Conservation (phyloP, 257 asterid genomes). For the Knoxia roxburghii region DNA sequence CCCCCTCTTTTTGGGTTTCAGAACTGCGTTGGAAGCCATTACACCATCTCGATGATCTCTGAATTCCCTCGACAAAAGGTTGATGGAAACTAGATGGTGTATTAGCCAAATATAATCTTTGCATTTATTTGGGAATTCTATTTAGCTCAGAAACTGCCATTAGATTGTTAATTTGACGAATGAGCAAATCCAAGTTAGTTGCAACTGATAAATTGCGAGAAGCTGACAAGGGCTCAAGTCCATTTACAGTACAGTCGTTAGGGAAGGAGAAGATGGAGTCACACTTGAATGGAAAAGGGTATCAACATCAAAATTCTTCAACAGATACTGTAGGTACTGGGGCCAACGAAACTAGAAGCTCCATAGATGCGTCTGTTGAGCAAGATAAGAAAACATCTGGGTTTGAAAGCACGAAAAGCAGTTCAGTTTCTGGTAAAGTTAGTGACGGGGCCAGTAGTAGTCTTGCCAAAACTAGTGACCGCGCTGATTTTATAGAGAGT, state of each 20-base stretch:
- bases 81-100: slow-evolving; percentile 6
- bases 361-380: slow-evolving; percentile 25
- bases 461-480: slow-evolving; percentile 51
- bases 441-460: slow-evolving; percentile 46
- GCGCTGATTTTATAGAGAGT: slow-evolving; percentile 44
- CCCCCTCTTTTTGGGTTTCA: slow-evolving; percentile 2
- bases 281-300: slow-evolving; percentile 8
- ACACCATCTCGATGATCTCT: background rate
- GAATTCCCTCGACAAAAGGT: background rate
- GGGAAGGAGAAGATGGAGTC: background rate
- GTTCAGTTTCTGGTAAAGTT: slow-evolving; percentile 36
- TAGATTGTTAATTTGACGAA: slow-evolving; percentile 11
- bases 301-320: slow-evolving; percentile 13
- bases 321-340: slow-evolving; percentile 24
- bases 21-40: background rate
- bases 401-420: slow-evolving; percentile 31
- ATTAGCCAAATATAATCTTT: slow-evolving; percentile 11
- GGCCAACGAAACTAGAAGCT: slow-evolving; percentile 23
- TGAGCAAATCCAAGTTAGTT: slow-evolving; percentile 10
- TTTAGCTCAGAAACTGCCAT: slow-evolving; percentile 27
- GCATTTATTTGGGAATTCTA: background rate
- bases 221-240: slow-evolving; percentile 13
- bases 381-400: slow-evolving; percentile 40
- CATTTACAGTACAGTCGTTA: background rate
- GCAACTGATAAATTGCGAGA: slow-evolving; percentile 15